Evolutionary conservation across 2,329 filamentous ascomycete genomes (phyloP), one percentile per base, ranked within the genome.

Genomic region (Ophiostoma novo-ulmi): DNA sequence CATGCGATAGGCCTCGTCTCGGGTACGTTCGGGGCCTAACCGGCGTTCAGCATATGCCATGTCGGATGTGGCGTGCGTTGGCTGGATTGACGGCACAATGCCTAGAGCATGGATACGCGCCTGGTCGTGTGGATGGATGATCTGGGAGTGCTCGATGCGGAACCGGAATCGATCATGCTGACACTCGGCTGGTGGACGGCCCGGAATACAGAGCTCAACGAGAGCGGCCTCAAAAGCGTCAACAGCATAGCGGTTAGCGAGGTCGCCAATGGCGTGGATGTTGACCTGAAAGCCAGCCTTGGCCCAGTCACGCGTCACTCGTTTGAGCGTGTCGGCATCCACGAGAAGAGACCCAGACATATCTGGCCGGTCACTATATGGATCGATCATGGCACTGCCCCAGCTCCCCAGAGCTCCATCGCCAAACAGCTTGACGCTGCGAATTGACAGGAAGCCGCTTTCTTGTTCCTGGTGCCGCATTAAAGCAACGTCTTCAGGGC

Each of bases 241-340:
- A 64, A 91, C 79, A 70, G 88, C 87, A 41, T 87, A 81, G 36
- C 88, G 84, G 76, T 90, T 91, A 20, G 89, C 89, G 5, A 86
- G 81, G 77, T 92, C 89, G 10, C 89, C 89, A 71, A 91, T 91
- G 67, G 89, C 89, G 77, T 91, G 89, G 72, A 91, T 89, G 75
- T 89, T 90, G 70, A 91, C 88, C 76, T 91, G 89, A 75, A 84
- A 91, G 14, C 87, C 87, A 48, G 81, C 82, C 1, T 78, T 78
- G 20, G 88, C 84, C 89, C 89, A 92, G 38, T 84, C 78, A 13
- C 78, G 79, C 2, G 88, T 81, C 11, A 90, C 79, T 6, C 80
- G 76, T 0, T 82, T 83, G 69, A 91, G 80, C 3, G 84, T 82
- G 0, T 84, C 85, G n/a, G 85, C 84, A 76, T 90, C 89, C 70